Evolutionary conservation across 371 early-diverging fungal species (phyloP).

Genomic region (Mucor indicus): DNA sequence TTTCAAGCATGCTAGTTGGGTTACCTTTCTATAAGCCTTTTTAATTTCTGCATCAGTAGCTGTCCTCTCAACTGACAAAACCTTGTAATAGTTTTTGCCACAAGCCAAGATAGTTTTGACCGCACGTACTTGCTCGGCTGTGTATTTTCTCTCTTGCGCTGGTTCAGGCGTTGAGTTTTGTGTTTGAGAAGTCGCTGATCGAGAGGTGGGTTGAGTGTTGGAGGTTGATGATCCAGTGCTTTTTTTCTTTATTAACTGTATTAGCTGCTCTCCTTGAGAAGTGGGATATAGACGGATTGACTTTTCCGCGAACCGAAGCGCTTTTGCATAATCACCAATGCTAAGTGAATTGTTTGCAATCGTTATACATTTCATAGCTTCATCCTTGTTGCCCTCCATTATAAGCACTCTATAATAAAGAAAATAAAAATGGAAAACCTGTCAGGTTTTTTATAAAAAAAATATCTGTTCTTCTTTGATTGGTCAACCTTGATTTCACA

Average conservation of each 20-base stretch:
- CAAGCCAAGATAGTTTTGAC: conserved; percentile 73
- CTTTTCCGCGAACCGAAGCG: conserved; percentile 81
- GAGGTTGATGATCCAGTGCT: conserved; percentile 16
- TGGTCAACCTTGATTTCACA: no score
- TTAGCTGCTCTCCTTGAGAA: conserved; percentile 57
- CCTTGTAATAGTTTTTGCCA: conserved; percentile 83
- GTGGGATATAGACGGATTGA: conserved; percentile 79
- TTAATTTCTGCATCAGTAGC: conserved; percentile 90
- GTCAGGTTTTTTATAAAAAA: no score
- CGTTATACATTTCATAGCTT: conserved; percentile 75
- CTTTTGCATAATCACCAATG: conserved; percentile 62
- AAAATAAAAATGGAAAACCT: neutral
- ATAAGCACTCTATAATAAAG: no score
- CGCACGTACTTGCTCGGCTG: conserved; percentile 76
- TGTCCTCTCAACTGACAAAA: conserved; percentile 81
- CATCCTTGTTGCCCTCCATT: conserved; percentile 92
- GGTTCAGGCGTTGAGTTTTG: conserved; percentile 6
- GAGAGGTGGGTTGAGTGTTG: no score
- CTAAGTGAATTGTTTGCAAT: conserved; percentile 71
- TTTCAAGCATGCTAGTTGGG: neutral
- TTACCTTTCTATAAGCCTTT: conserved; percentile 94
- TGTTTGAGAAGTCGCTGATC: no score
- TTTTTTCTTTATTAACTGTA: conserved; percentile 39
- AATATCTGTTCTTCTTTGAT: no score
- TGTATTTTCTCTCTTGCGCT: conserved; percentile 57